Base-by-base conservation (phyloP, 345 rosid species). In the Salix koriyanagi region DNA sequence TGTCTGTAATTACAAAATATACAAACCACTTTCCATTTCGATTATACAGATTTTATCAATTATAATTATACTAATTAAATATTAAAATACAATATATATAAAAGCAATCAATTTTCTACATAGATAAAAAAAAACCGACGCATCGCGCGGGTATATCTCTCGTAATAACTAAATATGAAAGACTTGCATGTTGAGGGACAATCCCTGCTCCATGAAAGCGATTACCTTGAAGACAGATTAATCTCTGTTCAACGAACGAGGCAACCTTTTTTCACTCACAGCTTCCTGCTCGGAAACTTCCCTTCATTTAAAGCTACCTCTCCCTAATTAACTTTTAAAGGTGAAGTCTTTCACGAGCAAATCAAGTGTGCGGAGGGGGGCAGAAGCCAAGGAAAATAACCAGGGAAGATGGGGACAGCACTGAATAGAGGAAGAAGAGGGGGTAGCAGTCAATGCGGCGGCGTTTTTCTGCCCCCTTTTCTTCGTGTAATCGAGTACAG, bases 401-500 rank as follows among this genome's bases (percentile, higher is more conserved):
- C 2, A 3, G 54, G 18, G 37, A 19, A 62, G 28, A 65, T n/a
- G 73, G 44, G 52, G 67, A 76, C 7, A 21, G 23, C 7, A 54
- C 19, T 5, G 6, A 42, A 44, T 2, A 16, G 36, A 42, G 64
- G 64, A 41, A n/a, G 28, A 36, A 4, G 73, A 28, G 30, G 52
- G 28, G 26, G 75, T 61, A 41, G 72, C 62, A 82, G 86, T 88
- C 87, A 87, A 84, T 82, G 83, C n/a, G 82, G 84, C 81, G 78
- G 74, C 84, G 89, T 77, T 84, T 6, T 62, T 41, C 48, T 69
- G 76, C 72, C 56, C 68, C 72, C 15, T 36, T 83, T 72, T 83
- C 76, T 78, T 54, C 65, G 41, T 69, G 87, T 74, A 87, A 87
- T 89, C 65, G 89, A 89, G 88, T 85, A 50, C 76, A 83, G 4